Base-by-base conservation (phyloP, 2,329 filamentous ascomycete genomes). In the Lojkania enalia region DNA sequence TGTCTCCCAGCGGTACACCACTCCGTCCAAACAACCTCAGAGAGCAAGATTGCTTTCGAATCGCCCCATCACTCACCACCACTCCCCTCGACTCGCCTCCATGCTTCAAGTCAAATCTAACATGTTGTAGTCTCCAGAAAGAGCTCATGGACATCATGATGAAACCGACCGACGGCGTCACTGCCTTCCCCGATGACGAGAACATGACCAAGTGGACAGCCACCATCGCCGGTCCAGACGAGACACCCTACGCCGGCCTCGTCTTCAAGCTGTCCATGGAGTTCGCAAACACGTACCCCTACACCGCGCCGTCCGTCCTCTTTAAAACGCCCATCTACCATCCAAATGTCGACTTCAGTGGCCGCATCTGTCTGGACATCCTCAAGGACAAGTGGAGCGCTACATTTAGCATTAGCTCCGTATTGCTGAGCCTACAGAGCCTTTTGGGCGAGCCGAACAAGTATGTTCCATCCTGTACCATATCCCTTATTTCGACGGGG, bases 241-340 rank as follows among this genome's bases (percentile, higher is more conserved):
- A 90, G 63, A 99, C 94, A 1, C 92, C 91, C 42, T 99, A 99
- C 72, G 85, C 88, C 27, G 84, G 84, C 55, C 82, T 97, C 42
- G 88, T 83, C 36, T 87, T 99, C 75, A 97, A 96, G 77, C 87
- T 99, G 57, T 87, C 85, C 58, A 92, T 99, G 69, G 80, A 84
- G 36, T 99, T 97, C 73, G 90, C 92, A 6, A 77, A 82, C 60
- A 96, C 92, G 75, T 99, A 99, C 69, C 94, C 94, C 7, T 96
- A 96, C 71, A 82, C 86, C 1, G 83, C 94, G 16, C 94, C 94
- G 0, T 90, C 87, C 2, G 94, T 99, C 14, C 81, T 96, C 48
- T 99, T 96, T 84, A 95, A 91, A 77, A 99, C 95, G 5, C 94
- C 94, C 27, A 96, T 99, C 74, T 99, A 97, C 78, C 94, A 99